phyloP scores from a whole-genome alignment of 164 flowering plant genomes.

The Chimonanthus praecox region DNA sequence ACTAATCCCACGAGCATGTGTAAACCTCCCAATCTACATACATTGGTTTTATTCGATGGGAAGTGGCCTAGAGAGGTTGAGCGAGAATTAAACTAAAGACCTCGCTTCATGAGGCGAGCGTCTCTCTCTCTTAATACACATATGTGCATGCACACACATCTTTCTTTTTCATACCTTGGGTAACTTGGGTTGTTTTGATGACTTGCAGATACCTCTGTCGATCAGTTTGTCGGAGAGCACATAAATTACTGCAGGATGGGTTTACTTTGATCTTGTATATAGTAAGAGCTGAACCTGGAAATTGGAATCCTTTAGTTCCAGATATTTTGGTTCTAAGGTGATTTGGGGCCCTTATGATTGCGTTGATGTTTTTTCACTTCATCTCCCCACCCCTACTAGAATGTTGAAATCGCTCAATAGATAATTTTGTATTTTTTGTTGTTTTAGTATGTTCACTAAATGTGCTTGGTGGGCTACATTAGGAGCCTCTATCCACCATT shows the following conservation, averaged over 20 bases:
- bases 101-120: too few species aligned
- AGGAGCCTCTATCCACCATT: not conserved
- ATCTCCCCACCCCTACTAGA: not conserved
- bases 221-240: not conserved
- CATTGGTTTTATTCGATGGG: too few species aligned
- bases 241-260: not conserved
- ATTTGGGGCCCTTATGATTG: not conserved
- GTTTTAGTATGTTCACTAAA: not conserved
- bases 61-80: too few species aligned
- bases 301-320: conserved; percentile 6
- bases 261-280: not conserved
- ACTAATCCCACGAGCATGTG: too few species aligned
- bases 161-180: not conserved
- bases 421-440: too few species aligned
- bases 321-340: not conserved
- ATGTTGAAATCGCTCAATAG: not conserved
- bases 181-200: not conserved
- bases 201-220: not conserved
- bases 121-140: too few species aligned
- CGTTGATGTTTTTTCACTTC: not conserved
- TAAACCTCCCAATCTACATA: too few species aligned
- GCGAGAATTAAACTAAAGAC: too few species aligned
- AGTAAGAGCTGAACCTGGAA: not conserved
- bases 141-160: too few species aligned
- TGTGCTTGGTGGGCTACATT: not conserved